Base-by-base conservation (phyloP, 78 protist species). In the Paratrimastix pyriformis region DNA sequence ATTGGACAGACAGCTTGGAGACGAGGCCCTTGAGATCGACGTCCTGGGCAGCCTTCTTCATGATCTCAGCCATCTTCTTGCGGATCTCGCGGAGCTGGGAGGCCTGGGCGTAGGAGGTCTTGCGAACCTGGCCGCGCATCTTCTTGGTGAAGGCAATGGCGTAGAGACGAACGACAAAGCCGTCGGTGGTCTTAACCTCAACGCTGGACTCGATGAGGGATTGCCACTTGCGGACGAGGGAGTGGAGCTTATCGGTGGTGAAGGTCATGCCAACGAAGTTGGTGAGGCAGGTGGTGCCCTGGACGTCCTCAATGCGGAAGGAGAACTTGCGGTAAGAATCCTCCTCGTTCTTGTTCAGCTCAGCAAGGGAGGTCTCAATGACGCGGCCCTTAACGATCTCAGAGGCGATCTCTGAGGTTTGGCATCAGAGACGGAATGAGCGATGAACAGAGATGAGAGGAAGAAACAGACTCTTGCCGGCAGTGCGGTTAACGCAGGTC, bases 211-310 rank as follows among this genome's bases (percentile, higher is more conserved):
- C 98, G 80, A 97, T 91, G 72, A 93, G 87, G 39, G 97, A 77
- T 68, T 87, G 87, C 98, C 99, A 94, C 95, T 97, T 97, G 80
- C 81, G 84, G 83, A 90, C 84, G 52, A 93, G 81, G 58, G 88
- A 75, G 46, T 84, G 82, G 59, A 95, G 84, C 92, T 95, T 93
- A 85, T 97, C 99, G 6, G 98, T 86, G 90, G 99, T 97, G 82
- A 96, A 44, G 74, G 65, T 76, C 92, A 96, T 85, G 64, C 99
- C 98, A 92, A 93, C 89, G 92, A 96, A 97, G 91, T 91, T 88
- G 77, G 96, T 89, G 38, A 95, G 84, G 72, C 84, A 76, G 71
- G 60, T 68, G 54, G 57, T 6, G 50, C 97, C 99, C 80, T 87
- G 89, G 40, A 96, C 97, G 29, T 94, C 98, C 86, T 94, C 97